Conservation (phyloP, 306 rosid genomes). For the Vigna radiata region DNA sequence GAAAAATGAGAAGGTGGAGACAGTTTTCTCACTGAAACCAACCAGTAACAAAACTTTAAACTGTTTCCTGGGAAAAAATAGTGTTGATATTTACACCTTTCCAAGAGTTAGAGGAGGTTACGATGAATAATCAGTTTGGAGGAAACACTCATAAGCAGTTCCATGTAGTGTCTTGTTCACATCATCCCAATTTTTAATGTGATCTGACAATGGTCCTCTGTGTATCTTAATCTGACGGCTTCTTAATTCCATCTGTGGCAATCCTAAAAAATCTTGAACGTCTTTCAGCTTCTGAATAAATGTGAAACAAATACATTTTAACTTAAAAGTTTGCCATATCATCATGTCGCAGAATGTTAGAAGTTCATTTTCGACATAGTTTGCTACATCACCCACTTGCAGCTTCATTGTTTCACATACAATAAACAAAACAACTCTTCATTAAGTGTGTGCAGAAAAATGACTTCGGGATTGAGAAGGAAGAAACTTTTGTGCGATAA, state of each 20-base stretch:
- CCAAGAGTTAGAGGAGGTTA: slow-evolving; percentile 48
- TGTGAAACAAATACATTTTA: neutral
- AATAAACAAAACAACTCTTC: neutral
- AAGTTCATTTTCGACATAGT: neutral
- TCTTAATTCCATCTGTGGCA: slow-evolving; percentile 66
- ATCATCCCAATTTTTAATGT: slow-evolving; percentile 80
- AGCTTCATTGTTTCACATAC: slow-evolving; percentile 4
- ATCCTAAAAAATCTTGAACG: slow-evolving; percentile 71
- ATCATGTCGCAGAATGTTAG: neutral
- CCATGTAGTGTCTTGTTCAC: slow-evolving; percentile 66
- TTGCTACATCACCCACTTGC: neutral
- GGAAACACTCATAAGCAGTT: slow-evolving; percentile 72
- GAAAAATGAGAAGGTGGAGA: slow-evolving; percentile 21
- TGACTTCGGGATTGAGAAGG: neutral
- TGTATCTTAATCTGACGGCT: slow-evolving; percentile 91
- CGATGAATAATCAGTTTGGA: slow-evolving; percentile 61
- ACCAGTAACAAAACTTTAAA: slow-evolving; percentile 27
- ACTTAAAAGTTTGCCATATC: neutral
- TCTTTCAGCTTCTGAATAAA: slow-evolving; percentile 70
- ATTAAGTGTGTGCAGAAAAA: neutral
- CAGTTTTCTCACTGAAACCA: neutral
- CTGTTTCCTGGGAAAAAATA: slow-evolving; percentile 45
- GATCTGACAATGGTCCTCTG: slow-evolving; percentile 65
- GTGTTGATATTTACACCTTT: slow-evolving; percentile 60
- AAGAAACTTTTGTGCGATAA: neutral